Evolutionary conservation across 164 flowering plant genomes (phyloP).

Genomic region (Chloranthus sessilifolius): DNA sequence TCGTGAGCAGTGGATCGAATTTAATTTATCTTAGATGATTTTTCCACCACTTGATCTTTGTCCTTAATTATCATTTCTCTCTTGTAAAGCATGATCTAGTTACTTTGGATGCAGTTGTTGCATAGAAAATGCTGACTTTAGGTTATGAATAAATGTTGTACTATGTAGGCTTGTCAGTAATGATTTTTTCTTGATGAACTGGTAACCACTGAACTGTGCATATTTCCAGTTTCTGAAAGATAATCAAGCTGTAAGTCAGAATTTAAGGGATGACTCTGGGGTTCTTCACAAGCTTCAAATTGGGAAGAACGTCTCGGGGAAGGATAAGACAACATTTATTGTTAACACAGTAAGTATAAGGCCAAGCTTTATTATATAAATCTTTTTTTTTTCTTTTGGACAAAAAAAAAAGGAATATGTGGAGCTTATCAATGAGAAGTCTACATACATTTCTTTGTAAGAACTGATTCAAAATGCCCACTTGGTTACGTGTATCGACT

Average conservation of each 20-base stretch:
- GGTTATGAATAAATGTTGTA: no score
- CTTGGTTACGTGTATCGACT: not conserved
- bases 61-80: no score
- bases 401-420: not conserved
- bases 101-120: no score
- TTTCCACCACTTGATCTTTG: no score
- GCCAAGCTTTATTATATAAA: not conserved
- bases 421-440: not conserved
- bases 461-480: not conserved
- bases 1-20: no score
- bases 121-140: no score
- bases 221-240: constrained; percentile 19
- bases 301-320: constrained; percentile 51
- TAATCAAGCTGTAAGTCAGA: constrained; percentile 11
- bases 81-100: no score
- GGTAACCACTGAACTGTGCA: no score
- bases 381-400: not conserved
- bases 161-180: no score
- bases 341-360: constrained; percentile 42
- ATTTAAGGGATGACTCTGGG: constrained; percentile 16
- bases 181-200: no score
- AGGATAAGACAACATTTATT: constrained; percentile 62
- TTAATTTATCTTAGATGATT: no score
- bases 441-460: not conserved
- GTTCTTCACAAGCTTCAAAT: constrained; percentile 16